Percentiles rank a stretch among this genome's conserved stretches.
Evolutionary conservation across 192 early-diverging fungal species (phyloP).

Genomic region (Pilobolus umbonatus): DNA sequence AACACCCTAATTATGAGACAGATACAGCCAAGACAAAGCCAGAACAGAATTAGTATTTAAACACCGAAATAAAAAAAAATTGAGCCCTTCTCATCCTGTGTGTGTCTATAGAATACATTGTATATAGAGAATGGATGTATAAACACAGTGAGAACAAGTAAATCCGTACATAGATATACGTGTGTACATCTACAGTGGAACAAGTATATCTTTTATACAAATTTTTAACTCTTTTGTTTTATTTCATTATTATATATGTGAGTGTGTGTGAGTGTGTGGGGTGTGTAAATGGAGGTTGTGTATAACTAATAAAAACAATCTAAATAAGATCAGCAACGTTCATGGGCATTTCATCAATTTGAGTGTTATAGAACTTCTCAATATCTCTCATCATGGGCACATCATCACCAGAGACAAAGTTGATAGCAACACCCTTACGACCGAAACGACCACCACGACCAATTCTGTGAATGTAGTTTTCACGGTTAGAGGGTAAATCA

Average conservation of each 20-base stretch:
- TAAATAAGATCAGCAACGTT: conserved; percentile 91
- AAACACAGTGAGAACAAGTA: background rate
- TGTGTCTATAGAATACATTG: too few species aligned
- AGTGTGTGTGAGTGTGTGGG: too few species aligned
- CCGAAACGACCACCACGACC: conserved; percentile 99
- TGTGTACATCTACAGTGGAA: background rate
- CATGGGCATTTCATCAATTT: conserved; percentile 99
- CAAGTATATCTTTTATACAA: background rate
- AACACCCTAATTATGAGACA: background rate
- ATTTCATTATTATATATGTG: background rate
- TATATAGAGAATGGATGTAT: background rate
- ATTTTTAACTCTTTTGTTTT: background rate
- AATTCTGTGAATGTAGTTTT: conserved; percentile 99
- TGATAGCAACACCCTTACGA: conserved; percentile 99
- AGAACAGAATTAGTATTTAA: too few species aligned
- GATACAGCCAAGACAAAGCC: background rate
- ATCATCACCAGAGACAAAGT: conserved; percentile 98
- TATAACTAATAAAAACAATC: too few species aligned
- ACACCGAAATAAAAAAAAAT: too few species aligned
- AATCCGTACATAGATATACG: background rate
- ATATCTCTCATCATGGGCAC: conserved; percentile 80
- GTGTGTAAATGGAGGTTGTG: too few species aligned
- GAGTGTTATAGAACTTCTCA: conserved; percentile 98
- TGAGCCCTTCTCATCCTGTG: too few species aligned
- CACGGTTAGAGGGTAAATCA: conserved; percentile 93